Evolutionary conservation across 2,329 filamentous ascomycete species (phyloP).

Genomic region (Nothophaeocryptopus gaeumannii): DNA sequence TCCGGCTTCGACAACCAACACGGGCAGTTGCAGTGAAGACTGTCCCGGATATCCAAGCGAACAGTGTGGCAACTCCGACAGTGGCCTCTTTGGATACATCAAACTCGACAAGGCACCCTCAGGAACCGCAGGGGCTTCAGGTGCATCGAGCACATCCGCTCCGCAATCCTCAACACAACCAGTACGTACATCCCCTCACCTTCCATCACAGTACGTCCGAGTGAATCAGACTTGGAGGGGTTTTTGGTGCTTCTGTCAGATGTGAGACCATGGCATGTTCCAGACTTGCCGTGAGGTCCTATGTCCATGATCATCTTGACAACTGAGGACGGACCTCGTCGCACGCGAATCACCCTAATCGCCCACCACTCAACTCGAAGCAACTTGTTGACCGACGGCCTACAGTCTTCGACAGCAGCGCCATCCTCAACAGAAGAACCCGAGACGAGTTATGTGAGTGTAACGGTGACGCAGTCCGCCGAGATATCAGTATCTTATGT

Average conservation of each 20-base stretch:
- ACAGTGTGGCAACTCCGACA: slow-evolving; percentile 58
- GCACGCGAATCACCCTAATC: neutral
- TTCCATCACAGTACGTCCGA: slow-evolving; percentile 12
- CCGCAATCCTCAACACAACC: slow-evolving; percentile 12
- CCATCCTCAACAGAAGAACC: slow-evolving; percentile 24
- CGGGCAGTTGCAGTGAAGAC: slow-evolving; percentile 51
- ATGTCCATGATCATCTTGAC: slow-evolving; percentile 13
- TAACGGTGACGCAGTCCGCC: slow-evolving; percentile 27
- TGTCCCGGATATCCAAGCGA: slow-evolving; percentile 71
- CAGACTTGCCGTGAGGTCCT: neutral
- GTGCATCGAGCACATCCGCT: slow-evolving; percentile 23
- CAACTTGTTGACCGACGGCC: slow-evolving; percentile 19
- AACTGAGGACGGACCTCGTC: slow-evolving; percentile 9
- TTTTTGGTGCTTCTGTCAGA: slow-evolving; percentile 7
- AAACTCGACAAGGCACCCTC: slow-evolving; percentile 52
- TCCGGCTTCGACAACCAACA: slow-evolving; percentile 47
- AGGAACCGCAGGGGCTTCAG: slow-evolving; percentile 52
- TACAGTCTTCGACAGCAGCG: slow-evolving; percentile 21
- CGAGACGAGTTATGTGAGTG: slow-evolving; percentile 30
- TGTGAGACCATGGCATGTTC: slow-evolving; percentile 10
- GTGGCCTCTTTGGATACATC: slow-evolving; percentile 65
- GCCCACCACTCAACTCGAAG: slow-evolving; percentile 3
- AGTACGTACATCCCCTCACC: slow-evolving; percentile 25
- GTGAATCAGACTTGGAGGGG: slow-evolving; percentile 3
- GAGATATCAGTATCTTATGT: slow-evolving; percentile 29